Base-by-base conservation (phyloP, 2,329 filamentous ascomycete genomes). In the Rachicladosporium sp. region DNA sequence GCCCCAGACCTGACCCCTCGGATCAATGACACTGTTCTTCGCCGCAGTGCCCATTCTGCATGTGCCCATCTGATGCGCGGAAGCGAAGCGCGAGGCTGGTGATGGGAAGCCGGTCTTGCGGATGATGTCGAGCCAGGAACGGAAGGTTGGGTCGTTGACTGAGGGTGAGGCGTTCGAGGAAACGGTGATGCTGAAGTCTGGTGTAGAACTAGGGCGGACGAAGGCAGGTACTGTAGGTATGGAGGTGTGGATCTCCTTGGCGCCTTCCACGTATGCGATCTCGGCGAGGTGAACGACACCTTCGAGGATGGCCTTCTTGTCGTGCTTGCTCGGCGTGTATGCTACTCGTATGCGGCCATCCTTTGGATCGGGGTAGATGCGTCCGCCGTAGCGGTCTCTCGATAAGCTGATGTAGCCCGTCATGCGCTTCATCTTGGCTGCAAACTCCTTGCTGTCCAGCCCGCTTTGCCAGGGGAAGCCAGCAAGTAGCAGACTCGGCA, bases 21-120 rank as follows among this genome's bases (percentile, higher is more conserved):
- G 50, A 49, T 68, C 65, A 4, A 69, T 64, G 6, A 66, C 67
- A 13, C 64, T 62, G n/a, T 57, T 61, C 36, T 50, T 54, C 30
- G 59, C 50, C 19, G 39, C 50, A 1, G 66, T 65, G 43, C 75
- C 76, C 83, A 88, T 89, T 2, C 80, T 68, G 52, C 80, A 84
- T 7, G 76, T 76, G 13, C 82, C 80, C 82, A 88, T 88, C 64
- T 88, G 83, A 59, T 89, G 83, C 11, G 82, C 83, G n/a, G 76
- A 81, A 23, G 68, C 62, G 51, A 76, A 83, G n/a, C 64, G 56
- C 13, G 68, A 65, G 23, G 68, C 63, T 0, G 74, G 72, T 1
- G 60, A 54, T 0, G 68, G 59, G 8, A 74, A 62, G 1, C 66
- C 68, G 42, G 61, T 64, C 36, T 70, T 70, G 31, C 70, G 68